These are phyloP conservation scores for Saccharomycopsis microspora DNA, from an alignment of 805 yeast species.

Conservation along the genomic window DNA sequence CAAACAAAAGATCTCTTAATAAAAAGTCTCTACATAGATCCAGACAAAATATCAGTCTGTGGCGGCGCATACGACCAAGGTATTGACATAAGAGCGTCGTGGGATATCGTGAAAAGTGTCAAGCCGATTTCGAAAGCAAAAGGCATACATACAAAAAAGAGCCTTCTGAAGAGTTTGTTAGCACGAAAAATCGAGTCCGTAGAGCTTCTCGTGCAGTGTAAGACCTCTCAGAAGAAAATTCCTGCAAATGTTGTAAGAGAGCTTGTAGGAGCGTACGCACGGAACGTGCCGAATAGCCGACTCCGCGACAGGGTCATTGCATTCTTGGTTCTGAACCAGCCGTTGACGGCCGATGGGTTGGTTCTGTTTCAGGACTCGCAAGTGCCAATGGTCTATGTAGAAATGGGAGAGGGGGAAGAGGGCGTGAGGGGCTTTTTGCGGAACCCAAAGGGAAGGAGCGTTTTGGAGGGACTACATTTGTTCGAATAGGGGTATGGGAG, in stretches of 20 bases:
- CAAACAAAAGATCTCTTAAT: slow-evolving; percentile 8
- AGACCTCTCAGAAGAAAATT: slow-evolving; percentile 11
- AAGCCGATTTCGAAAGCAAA: neutral
- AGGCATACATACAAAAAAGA: neutral
- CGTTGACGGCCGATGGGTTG: slow-evolving; percentile 9
- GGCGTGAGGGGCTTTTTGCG: too few relatives aligned
- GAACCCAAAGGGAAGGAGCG: too few relatives aligned
- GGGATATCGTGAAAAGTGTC: slow-evolving; percentile 8
- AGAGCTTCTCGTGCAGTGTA: slow-evolving; percentile 13
- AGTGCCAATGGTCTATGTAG: slow-evolving; percentile 3
- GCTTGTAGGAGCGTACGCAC: slow-evolving; percentile 6
- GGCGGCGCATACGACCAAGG: slow-evolving; percentile 17
- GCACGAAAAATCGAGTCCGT: neutral
- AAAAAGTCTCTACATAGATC: slow-evolving; percentile 1
- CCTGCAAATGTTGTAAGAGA: slow-evolving; percentile 11
- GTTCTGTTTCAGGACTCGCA: slow-evolving; percentile 4
- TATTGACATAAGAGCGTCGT: slow-evolving; percentile 12
- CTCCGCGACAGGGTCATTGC: slow-evolving; percentile 1
- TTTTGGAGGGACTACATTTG: too few relatives aligned
- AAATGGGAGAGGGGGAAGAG: too few relatives aligned
- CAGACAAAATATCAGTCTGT: slow-evolving; percentile 1
- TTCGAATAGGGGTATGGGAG: too few relatives aligned
- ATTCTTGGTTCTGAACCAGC: slow-evolving; percentile 7
- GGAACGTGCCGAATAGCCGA: neutral
- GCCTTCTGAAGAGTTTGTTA: neutral